Evolutionary conservation across 2,329 filamentous ascomycete species (phyloP).

Genomic region (Aureobasidium sp.): DNA sequence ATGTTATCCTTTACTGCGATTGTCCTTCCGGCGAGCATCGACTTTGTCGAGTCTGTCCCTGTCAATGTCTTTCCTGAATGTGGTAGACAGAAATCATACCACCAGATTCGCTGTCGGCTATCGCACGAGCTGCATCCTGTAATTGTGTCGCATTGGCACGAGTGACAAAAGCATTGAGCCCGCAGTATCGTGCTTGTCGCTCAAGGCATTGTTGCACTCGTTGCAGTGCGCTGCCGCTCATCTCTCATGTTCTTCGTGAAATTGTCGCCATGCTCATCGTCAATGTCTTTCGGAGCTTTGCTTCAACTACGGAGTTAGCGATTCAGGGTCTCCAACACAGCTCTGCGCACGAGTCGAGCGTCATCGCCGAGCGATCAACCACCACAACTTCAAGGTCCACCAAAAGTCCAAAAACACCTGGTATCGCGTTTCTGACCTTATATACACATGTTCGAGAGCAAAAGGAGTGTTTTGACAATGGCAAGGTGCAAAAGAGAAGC

Average conservation of each 20-base stretch:
- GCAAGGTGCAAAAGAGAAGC: background rate
- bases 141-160: conserved; percentile 5
- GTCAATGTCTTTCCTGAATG: background rate
- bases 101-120: background rate
- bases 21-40: conserved; percentile 28
- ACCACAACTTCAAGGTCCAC: background rate
- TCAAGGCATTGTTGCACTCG: conserved; percentile 13
- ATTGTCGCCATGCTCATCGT: background rate
- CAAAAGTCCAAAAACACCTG: background rate
- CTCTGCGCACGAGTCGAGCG: background rate
- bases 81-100: background rate
- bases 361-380: background rate
- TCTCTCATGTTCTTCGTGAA: conserved; percentile 9
- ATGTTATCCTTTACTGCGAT: conserved; percentile 49
- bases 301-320: background rate
- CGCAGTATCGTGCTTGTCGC: background rate
- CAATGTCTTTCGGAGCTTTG: background rate
- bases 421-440: background rate
- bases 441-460: background rate
- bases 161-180: conserved; percentile 17
- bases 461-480: background rate
- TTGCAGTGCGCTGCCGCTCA: conserved; percentile 7
- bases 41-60: conserved; percentile 1
- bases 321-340: background rate
- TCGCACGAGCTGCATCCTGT: background rate